Conservation (phyloP, 2,329 filamentous ascomycete genomes). For the Calonectria hongkongensis region DNA sequence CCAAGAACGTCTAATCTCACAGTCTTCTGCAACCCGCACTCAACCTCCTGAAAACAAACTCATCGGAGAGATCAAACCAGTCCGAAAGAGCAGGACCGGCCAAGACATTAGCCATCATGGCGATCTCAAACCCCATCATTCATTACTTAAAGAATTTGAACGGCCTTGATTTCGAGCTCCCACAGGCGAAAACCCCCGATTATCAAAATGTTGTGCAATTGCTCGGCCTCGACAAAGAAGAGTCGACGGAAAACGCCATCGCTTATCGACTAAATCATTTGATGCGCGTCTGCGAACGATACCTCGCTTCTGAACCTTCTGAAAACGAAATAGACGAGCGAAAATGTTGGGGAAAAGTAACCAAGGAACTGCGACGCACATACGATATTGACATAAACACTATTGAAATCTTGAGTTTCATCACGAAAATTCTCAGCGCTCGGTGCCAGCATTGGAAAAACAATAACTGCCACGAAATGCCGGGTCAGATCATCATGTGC, state of each 20-base stretch:
- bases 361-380: not conserved
- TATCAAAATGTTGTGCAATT: not conserved
- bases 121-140: not conserved
- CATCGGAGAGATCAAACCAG: not conserved
- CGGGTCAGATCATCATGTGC: not conserved
- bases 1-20: not conserved
- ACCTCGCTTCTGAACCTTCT: not conserved
- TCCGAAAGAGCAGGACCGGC: no score
- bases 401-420: not conserved
- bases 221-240: not conserved
- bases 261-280: not conserved
- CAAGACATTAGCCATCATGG: no score
- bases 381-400: not conserved
- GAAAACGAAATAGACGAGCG: not conserved
- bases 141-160: not conserved
- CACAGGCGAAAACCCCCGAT: not conserved
- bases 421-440: not conserved
- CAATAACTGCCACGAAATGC: not conserved
- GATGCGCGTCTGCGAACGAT: not conserved
- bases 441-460: not conserved
- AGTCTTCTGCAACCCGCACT: no score
- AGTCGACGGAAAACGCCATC: not conserved
- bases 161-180: not conserved
- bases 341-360: not conserved
- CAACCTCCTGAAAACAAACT: not conserved